Percentiles rank a stretch among this genome's conserved stretches.
Conservation (phyloP, 2,329 filamentous ascomycete species). For the Rugonectria rugulosa region DNA sequence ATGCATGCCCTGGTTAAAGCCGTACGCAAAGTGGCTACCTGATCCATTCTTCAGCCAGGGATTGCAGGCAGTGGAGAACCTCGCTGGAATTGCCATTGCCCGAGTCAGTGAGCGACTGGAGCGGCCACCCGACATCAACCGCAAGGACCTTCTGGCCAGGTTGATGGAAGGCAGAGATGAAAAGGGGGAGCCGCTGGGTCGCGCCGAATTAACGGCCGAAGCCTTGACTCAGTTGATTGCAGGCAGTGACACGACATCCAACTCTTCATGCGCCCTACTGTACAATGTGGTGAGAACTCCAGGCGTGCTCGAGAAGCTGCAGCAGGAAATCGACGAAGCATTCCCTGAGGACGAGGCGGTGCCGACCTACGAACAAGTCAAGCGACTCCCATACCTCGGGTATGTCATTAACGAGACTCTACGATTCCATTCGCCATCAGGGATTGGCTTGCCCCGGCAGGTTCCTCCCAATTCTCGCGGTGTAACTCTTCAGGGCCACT, state of each 20-base stretch:
- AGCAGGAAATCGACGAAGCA: conserved; percentile 73
- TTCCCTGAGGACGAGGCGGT: conserved; percentile 69
- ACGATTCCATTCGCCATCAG: conserved; percentile 85
- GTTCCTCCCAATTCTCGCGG: conserved; percentile 71
- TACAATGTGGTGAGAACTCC: conserved; percentile 78
- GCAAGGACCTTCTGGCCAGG: conserved; percentile 81
- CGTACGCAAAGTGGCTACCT: conserved; percentile 80
- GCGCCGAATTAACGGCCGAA: conserved; percentile 85
- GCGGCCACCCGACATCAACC: conserved; percentile 65
- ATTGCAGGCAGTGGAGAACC: conserved; percentile 75
- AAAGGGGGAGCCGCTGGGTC: conserved; percentile 76
- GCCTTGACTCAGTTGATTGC: conserved; percentile 88
- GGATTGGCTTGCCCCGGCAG: conserved; percentile 81
- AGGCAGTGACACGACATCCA: conserved; percentile 78
- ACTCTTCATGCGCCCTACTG: conserved; percentile 83
- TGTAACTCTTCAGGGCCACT: conserved; percentile 69
- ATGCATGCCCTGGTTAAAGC: conserved; percentile 75
- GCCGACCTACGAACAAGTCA: conserved; percentile 75
- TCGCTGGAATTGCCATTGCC: conserved; percentile 88
- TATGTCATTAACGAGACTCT: conserved; percentile 83
- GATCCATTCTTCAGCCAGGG: conserved; percentile 84
- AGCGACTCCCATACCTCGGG: conserved; percentile 78
- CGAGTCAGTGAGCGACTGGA: conserved; percentile 78
- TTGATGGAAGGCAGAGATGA: conserved; percentile 89
- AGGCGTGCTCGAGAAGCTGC: conserved; percentile 74